Base-by-base conservation (phyloP, 108 stramenopile genomes). In the Cyclostephanos tholiformis region DNA sequence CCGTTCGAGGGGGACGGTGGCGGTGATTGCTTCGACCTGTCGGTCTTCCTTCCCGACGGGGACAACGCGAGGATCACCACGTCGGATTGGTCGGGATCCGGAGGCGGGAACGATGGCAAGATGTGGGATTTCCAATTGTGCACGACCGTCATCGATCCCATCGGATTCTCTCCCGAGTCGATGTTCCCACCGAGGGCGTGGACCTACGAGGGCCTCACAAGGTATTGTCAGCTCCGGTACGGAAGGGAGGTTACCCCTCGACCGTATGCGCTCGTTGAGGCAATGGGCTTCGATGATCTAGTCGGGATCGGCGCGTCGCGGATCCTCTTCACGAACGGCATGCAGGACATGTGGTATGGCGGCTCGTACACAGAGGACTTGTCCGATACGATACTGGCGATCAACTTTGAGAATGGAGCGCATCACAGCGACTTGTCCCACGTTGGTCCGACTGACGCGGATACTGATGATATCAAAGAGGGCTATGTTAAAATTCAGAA, bases 91-190 rank as follows among this genome's bases (percentile, higher is more conserved):
- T 81, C 78, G 46, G 93, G 91, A 11, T 86, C 80, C 7, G 93
- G 93, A 0, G 82, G 75, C 22, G 89, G 89, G 7, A 68, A 67
- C 39, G 72, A 73, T 26, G 91, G 86, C 5, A 64, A 87, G 29
- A 87, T 86, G 50, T 95, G 91, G 91, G 93, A 95, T 62, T 90
- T 89, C 50, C 93, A 91, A 64, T 76, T 86, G 23, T 92, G 91
- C 67, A 84, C 88, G 1, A 57, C 67, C 22, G 50, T 88, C 27
- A 82, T 92, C 4, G 88, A 88, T 69, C 76, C 77, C 16, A 91
- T 92, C 55, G 91, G 89, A 16, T 86, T 92, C 64, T 76, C 80
- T 0, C 9, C 72, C 19, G 66, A 77, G 7, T 82, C 79, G 63
- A 95, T 91, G 94, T 95, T 95, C 71, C 89, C 90, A 6, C 48